phyloP scores from a whole-genome alignment of 441 rosid species.

The Croton setiger region DNA sequence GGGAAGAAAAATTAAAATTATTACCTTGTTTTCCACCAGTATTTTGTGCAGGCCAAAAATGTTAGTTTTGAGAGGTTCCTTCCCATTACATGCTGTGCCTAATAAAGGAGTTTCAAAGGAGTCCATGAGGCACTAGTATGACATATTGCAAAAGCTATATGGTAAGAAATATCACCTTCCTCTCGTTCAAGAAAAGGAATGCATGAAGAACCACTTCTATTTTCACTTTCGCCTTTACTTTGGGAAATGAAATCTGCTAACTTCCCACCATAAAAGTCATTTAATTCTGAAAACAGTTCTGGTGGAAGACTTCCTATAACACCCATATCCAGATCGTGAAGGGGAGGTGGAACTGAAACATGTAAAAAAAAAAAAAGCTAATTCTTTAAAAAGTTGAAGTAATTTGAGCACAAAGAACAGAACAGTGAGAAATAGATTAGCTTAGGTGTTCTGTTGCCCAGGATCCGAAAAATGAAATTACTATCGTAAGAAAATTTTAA shows the following conservation, averaged over 20 bases:
- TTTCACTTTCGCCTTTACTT: slow-evolving; percentile 40
- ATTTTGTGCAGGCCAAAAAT: slow-evolving; percentile 16
- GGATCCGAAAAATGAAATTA: slow-evolving; percentile 38
- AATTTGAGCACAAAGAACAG: slow-evolving; percentile 32
- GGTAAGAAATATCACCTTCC: slow-evolving; percentile 36
- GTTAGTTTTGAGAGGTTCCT: slow-evolving; percentile 28
- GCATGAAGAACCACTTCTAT: slow-evolving; percentile 23
- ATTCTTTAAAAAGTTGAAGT: slow-evolving; percentile 27
- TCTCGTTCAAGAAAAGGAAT: slow-evolving; percentile 23
- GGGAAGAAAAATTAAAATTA: neutral
- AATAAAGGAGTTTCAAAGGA: slow-evolving; percentile 6
- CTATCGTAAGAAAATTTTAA: slow-evolving; percentile 8
- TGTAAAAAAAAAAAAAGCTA: slow-evolving; percentile 28
- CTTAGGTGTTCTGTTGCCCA: slow-evolving; percentile 30
- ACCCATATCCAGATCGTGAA: slow-evolving; percentile 74
- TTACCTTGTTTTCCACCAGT: slow-evolving; percentile 40
- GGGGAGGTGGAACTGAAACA: slow-evolving; percentile 51
- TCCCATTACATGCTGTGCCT: slow-evolving; percentile 24
- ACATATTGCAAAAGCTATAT: neutral
- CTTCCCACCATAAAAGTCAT: slow-evolving; percentile 80
- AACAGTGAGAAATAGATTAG: slow-evolving; percentile 26
- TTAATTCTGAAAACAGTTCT: slow-evolving; percentile 74
- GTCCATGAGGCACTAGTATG: slow-evolving; percentile 21
- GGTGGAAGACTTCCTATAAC: slow-evolving; percentile 84
- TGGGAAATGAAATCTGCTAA: slow-evolving; percentile 50